A percentile compares a stretch with the other conserved stretches of the same genome.
Evolutionary conservation across 345 rosid species (phyloP).

Genomic region (Acer negundo): DNA sequence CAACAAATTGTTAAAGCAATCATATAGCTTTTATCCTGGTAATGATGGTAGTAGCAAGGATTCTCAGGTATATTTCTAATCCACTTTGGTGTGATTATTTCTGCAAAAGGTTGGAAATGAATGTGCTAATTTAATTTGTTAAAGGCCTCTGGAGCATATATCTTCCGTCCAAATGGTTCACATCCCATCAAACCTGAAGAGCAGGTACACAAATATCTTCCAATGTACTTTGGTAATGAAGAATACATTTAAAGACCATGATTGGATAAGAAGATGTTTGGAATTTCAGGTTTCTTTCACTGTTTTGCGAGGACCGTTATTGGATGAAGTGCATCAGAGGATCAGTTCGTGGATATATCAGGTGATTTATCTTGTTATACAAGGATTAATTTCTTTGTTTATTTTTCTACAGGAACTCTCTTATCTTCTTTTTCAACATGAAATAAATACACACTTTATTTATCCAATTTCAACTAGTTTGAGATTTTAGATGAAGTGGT

Average conservation of each 20-base stretch:
- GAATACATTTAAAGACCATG: constrained; percentile 17
- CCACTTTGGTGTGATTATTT: neutral
- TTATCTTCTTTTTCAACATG: neutral
- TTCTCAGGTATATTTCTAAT: constrained; percentile 45
- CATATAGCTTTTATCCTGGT: constrained; percentile 60
- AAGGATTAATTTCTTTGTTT: constrained; percentile 10
- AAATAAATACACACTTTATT: neutral
- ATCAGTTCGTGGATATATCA: constrained; percentile 68
- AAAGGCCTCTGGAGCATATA: constrained; percentile 72
- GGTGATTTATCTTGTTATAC: constrained; percentile 31
- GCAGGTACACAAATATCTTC: constrained; percentile 36
- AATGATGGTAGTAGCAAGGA: constrained; percentile 46
- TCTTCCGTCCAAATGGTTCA: constrained; percentile 60
- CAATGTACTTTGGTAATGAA: constrained; percentile 1
- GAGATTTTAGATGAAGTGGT: neutral
- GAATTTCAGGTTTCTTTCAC: constrained; percentile 29
- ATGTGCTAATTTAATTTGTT: constrained; percentile 19
- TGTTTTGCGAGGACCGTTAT: constrained; percentile 52
- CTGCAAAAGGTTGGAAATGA: constrained; percentile 4
- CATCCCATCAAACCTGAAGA: constrained; percentile 34
- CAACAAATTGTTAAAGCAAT: constrained; percentile 37
- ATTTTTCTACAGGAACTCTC: neutral
- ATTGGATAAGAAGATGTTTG: constrained; percentile 20
- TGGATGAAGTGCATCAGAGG: constrained; percentile 70
- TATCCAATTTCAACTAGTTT: neutral